phyloP scores from a whole-genome alignment of 1,139 yeast species.

The Candida labiduridarum region DNA sequence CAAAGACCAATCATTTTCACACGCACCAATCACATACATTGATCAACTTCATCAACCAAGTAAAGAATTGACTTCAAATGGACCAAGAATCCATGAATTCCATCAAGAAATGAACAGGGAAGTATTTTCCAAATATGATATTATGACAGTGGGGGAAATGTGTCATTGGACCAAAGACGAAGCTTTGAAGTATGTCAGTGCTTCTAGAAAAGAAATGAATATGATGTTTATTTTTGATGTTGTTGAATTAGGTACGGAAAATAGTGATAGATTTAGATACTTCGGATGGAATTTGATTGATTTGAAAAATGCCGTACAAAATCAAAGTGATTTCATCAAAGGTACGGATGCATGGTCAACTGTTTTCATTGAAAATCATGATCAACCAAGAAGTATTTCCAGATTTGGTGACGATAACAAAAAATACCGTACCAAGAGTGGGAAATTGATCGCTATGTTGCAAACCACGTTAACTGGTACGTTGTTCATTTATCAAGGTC shows the following conservation, averaged over 20 bases:
- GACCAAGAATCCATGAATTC: constrained; percentile 60
- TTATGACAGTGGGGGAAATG: constrained; percentile 60
- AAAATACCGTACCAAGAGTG: constrained; percentile 38
- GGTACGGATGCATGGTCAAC: constrained; percentile 62
- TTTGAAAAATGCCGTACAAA: constrained; percentile 43
- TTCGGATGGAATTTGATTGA: constrained; percentile 40
- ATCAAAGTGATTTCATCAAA: constrained; percentile 40
- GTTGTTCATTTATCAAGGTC: constrained; percentile 60
- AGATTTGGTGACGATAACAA: constrained; percentile 49
- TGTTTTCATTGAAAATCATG: constrained; percentile 59
- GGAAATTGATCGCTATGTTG: constrained; percentile 51
- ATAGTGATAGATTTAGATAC: constrained; percentile 35
- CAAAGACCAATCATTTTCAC: constrained; percentile 48
- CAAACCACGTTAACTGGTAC: constrained; percentile 56
- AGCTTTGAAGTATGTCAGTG: constrained; percentile 50
- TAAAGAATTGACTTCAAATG: constrained; percentile 35
- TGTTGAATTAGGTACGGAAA: constrained; percentile 45
- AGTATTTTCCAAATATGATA: constrained; percentile 51
- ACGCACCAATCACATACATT: constrained; percentile 50
- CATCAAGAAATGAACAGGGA: constrained; percentile 53
- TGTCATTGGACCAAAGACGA: constrained; percentile 47
- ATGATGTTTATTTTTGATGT: constrained; percentile 55
- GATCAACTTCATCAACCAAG: constrained; percentile 45
- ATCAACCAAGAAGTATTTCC: constrained; percentile 55
- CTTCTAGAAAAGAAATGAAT: constrained; percentile 51